Conservation (phyloP, 2,329 filamentous ascomycete genomes). For the Aureobasidium mangrovei region DNA sequence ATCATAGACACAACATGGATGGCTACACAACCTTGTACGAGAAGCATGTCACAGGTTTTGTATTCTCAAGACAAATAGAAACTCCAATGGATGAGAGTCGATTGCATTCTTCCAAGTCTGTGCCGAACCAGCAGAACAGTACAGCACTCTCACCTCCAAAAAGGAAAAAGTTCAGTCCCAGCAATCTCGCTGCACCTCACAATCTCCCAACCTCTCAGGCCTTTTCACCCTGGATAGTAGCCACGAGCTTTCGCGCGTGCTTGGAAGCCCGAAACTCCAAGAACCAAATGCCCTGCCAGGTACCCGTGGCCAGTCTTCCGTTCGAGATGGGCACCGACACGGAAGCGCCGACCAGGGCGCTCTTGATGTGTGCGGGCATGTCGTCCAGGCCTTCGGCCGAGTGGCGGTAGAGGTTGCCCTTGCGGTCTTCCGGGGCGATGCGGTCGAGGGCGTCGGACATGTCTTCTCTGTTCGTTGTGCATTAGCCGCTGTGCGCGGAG, state of each 20-base stretch:
- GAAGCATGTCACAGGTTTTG: background rate
- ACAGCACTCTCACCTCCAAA: no score
- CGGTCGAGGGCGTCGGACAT: constrained; percentile 92
- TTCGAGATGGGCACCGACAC: constrained; percentile 86
- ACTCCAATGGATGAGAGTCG: no score
- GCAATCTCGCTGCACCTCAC: background rate
- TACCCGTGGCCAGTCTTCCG: constrained; percentile 62
- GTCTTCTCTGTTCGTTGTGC: constrained; percentile 43
- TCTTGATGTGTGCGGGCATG: constrained; percentile 98
- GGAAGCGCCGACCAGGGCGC: constrained; percentile 76
- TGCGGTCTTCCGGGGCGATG: constrained; percentile 70
- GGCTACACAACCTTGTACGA: background rate
- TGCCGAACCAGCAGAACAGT: no score
- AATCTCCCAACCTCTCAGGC: constrained; percentile 23
- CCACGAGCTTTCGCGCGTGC: constrained; percentile 75
- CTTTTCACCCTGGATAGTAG: constrained; percentile 87
- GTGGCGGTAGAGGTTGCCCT: constrained; percentile 67
- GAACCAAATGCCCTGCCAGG: constrained; percentile 92
- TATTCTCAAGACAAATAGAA: no score
- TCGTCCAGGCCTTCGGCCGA: constrained; percentile 81
- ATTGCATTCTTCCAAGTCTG: no score
- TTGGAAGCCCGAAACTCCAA: constrained; percentile 73
- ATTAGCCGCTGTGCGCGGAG: no score
- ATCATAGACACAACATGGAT: background rate
- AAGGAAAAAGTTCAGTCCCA: no score